Conservation (phyloP, 2,329 filamentous ascomycete genomes). For the Diaporthe citriasiana region DNA sequence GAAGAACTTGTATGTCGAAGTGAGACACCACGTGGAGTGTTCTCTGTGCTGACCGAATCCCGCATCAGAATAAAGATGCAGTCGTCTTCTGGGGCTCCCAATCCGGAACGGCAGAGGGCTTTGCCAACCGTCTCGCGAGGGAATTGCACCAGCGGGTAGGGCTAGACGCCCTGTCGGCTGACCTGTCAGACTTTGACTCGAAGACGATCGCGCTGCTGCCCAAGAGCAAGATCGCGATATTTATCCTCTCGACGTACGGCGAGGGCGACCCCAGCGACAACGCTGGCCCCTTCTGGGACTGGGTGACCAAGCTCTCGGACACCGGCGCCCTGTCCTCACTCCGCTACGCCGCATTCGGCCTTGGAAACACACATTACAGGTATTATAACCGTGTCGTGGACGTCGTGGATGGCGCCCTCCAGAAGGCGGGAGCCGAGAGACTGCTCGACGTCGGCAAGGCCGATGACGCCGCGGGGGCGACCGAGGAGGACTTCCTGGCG, state of each 20-base stretch:
- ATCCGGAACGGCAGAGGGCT: constrained; percentile 60
- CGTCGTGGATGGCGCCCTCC: constrained; percentile 46
- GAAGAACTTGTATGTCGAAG: constrained; percentile 47
- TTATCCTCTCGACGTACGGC: constrained; percentile 56
- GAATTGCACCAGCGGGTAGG: constrained; percentile 57
- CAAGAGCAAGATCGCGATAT: constrained; percentile 50
- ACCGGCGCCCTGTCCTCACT: background rate
- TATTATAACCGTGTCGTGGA: constrained; percentile 55
- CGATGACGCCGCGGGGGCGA: constrained; percentile 51
- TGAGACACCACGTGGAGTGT: fast-evolving
- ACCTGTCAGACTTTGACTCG: constrained; percentile 62
- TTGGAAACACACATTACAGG: constrained; percentile 57
- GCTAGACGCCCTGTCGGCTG: constrained; percentile 56
- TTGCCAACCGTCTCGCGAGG: constrained; percentile 56
- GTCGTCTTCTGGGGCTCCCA: constrained; percentile 65
- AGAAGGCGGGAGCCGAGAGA: constrained; percentile 48
- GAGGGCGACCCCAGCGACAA: constrained; percentile 60
- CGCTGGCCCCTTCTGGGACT: constrained; percentile 50
- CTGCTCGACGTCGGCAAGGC: constrained; percentile 49
- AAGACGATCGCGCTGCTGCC: constrained; percentile 53
- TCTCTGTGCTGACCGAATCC: background rate
- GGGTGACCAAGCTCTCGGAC: constrained; percentile 42
- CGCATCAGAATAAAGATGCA: constrained; percentile 19
- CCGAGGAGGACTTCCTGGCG: constrained; percentile 54
- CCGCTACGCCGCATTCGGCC: constrained; percentile 48